Conservation (phyloP, 257 asterid species). For the Haberlea rhodopensis region DNA sequence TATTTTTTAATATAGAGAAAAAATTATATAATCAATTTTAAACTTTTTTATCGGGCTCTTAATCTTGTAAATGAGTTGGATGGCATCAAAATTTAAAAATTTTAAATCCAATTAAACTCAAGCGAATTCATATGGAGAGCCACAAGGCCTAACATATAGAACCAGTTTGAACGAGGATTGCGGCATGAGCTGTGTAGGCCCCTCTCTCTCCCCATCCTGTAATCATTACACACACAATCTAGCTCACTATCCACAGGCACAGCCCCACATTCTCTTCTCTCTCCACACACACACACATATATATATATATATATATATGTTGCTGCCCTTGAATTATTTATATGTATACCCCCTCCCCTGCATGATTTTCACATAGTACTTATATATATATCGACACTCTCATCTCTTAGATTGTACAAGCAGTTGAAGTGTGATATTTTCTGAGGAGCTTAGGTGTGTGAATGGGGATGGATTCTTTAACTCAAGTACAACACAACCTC, state of each 20-base stretch:
- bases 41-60: too few relatives aligned
- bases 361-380: conserved; percentile 21
- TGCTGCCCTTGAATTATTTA: conserved; percentile 17
- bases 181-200: conserved; percentile 29
- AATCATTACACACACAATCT: conserved; percentile 37
- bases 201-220: conserved; percentile 36
- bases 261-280: conserved; percentile 15
- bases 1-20: too few relatives aligned
- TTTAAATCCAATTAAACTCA: too few relatives aligned
- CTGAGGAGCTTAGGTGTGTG: too few relatives aligned
- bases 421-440: not conserved
- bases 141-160: too few relatives aligned
- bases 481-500: conserved; percentile 41
- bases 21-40: too few relatives aligned
- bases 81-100: too few relatives aligned
- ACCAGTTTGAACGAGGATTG: too few relatives aligned
- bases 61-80: too few relatives aligned
- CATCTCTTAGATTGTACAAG: not conserved
- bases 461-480: conserved; percentile 71
- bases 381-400: conserved; percentile 13
- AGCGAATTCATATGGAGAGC: too few relatives aligned
- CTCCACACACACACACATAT: conserved; percentile 9
- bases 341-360: conserved; percentile 4
- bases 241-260: conserved; percentile 17
- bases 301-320: conserved; percentile 29